These are phyloP conservation scores for Ceratobasidium papillatum DNA, from an alignment of 1,284 basidiomycete genomes.

Conservation along the genomic window DNA sequence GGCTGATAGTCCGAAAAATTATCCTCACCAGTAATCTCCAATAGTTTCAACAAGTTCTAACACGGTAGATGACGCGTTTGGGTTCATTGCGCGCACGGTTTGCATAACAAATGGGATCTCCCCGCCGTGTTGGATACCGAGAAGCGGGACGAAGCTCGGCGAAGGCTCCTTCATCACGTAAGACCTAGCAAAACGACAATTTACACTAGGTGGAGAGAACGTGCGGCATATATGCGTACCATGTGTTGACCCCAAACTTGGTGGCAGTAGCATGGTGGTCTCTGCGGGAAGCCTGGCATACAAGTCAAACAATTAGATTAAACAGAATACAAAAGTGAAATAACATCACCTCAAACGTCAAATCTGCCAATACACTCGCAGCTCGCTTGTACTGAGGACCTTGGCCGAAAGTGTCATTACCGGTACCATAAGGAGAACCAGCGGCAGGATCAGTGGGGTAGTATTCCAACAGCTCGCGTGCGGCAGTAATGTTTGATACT, in stretches of 20 bases:
- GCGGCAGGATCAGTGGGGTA: slow-evolving; percentile 36
- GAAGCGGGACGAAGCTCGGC: background rate
- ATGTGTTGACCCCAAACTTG: slow-evolving; percentile 12
- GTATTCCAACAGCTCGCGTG: slow-evolving; percentile 10
- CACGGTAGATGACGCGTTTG: background rate
- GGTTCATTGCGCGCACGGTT: background rate
- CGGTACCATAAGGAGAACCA: slow-evolving; percentile 40
- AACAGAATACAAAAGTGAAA: background rate
- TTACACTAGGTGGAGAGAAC: background rate
- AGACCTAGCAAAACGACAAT: background rate
- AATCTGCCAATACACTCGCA: slow-evolving; percentile 29
- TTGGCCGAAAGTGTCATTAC: slow-evolving; percentile 21
- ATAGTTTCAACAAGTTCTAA: slow-evolving; percentile 3
- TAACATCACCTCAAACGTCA: slow-evolving; percentile 24
- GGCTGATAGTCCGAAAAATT: background rate
- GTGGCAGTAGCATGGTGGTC: background rate
- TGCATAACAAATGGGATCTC: slow-evolving; percentile 24
- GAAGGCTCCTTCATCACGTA: slow-evolving; percentile 14
- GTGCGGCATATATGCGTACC: background rate
- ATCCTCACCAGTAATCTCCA: slow-evolving; percentile 11
- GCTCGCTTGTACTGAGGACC: slow-evolving; percentile 32
- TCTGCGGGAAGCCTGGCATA: slow-evolving; percentile 1
- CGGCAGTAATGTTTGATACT: slow-evolving; percentile 13
- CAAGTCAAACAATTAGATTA: background rate
- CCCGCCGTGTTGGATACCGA: slow-evolving; percentile 14